Evolutionary conservation across 2,329 filamentous ascomycete species (phyloP), one percentile per base, ranked within the genome.

Genomic region (Colletotrichum lupini): DNA sequence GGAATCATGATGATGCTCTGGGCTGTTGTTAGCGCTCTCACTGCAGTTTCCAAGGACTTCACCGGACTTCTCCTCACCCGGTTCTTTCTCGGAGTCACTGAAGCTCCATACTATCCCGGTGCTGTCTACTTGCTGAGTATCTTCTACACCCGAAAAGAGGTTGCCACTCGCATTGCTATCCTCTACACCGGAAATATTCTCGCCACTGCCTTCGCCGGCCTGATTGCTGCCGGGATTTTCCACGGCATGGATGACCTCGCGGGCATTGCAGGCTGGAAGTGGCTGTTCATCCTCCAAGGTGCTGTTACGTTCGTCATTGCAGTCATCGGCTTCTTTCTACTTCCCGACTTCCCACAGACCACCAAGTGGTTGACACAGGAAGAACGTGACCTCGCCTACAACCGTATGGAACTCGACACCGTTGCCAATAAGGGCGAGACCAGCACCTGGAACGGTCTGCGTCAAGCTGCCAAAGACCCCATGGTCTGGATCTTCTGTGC

Each of bases 121-220:
- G 75, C 76, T 24, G 67, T 91, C 19, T 92, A 89, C 81, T 90
- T 88, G 70, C 83, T 92, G 9, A 83, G 81, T 5, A 83, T 82
- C 62, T 93, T 91, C 89, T 94, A 94, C 77, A 93, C 90, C 0
- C 86, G 91, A 24, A 89, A 89, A 76, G 92, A 93, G 77, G 82
- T 92, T 0, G 90, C 87, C 2, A 84, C 91, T n/a, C 85, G 91
- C 19, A 92, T 90, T 26, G 89, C 90, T 12, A 85, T 92, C 9
- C 84, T 84, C 0, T 84, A 87, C 69, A 90, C 90, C 0, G 92
- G 91, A 0, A 90, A 90, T 6, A 83, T 94, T 12, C 86, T 94
- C 6, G 91, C 90, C 0, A 91, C 91, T 0, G 92, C 92, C 0
- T 93, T 94, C 77, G 91, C 91, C 0, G 92, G 91, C 1, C 82